Conservation (phyloP, 768 basidiomycete species). For the Tulasnella sp. region DNA sequence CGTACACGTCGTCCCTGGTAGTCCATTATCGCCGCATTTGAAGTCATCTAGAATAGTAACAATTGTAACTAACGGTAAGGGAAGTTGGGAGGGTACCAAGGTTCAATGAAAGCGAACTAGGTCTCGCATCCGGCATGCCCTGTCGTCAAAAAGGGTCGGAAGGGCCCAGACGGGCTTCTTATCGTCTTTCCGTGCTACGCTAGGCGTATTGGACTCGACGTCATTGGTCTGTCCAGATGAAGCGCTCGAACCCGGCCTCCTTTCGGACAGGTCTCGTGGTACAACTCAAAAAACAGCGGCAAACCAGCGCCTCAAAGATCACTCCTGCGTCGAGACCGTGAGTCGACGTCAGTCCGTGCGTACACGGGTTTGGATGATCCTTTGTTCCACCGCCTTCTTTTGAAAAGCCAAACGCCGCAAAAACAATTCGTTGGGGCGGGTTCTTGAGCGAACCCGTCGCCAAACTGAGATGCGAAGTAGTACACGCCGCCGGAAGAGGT, state of each 20-base stretch:
- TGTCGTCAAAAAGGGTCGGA: not conserved
- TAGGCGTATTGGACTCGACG: not conserved
- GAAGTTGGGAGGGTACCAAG: not conserved
- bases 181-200: not conserved
- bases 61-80: not conserved
- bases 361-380: too few species aligned
- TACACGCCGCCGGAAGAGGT: not conserved
- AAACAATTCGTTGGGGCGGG: not conserved
- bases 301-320: not conserved
- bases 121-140: not conserved
- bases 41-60: not conserved
- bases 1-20: not conserved
- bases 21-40: not conserved
- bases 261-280: not conserved
- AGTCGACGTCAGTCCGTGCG: not conserved
- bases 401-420: not conserved
- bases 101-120: not conserved
- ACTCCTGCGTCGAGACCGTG: not conserved
- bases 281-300: not conserved
- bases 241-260: not conserved
- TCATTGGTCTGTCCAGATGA: not conserved
- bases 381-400: not conserved
- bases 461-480: not conserved
- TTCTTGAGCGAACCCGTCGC: not conserved
- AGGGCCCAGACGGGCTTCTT: not conserved